A percentile compares a stretch with the other conserved stretches of the same genome.
Conservation (phyloP, 148 eudicot species). For the Dysphania ambrosioides region DNA sequence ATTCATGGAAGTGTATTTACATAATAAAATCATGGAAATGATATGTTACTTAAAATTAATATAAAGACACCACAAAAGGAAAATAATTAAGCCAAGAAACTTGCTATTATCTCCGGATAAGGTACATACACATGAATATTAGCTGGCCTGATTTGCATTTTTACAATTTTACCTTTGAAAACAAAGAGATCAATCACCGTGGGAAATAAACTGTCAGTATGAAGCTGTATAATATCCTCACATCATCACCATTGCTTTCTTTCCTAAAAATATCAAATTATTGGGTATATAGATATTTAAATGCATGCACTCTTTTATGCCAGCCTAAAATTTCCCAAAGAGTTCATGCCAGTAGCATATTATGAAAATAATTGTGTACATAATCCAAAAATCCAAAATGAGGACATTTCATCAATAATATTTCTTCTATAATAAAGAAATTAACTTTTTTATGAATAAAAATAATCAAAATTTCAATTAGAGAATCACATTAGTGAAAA, state of each 20-base stretch:
- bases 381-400: conserved; percentile 16
- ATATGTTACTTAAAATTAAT: not conserved
- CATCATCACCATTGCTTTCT: conserved; percentile 15
- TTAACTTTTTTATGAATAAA: not conserved
- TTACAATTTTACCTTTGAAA: not conserved
- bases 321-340: conserved; percentile 8
- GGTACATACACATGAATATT: not conserved
- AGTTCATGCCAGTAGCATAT: not conserved
- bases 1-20: not conserved
- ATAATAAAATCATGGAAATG: conserved; percentile 22
- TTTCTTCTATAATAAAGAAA: conserved; percentile 4
- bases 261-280: conserved; percentile 1
- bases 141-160: conserved; percentile 21
- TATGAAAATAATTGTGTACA: not conserved
- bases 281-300: not conserved
- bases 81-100: conserved; percentile 14
- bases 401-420: conserved; percentile 12
- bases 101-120: not conserved
- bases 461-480: conserved; percentile 12
- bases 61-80: conserved; percentile 10
- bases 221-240: conserved; percentile 12
- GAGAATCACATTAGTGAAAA: not conserved
- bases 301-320: too few species aligned
- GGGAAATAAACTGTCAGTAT: not conserved
- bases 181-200: conserved; percentile 9